These are phyloP conservation scores for Gossypium sturtianum DNA, from an alignment of 345 rosid genomes.

Conservation along the genomic window DNA sequence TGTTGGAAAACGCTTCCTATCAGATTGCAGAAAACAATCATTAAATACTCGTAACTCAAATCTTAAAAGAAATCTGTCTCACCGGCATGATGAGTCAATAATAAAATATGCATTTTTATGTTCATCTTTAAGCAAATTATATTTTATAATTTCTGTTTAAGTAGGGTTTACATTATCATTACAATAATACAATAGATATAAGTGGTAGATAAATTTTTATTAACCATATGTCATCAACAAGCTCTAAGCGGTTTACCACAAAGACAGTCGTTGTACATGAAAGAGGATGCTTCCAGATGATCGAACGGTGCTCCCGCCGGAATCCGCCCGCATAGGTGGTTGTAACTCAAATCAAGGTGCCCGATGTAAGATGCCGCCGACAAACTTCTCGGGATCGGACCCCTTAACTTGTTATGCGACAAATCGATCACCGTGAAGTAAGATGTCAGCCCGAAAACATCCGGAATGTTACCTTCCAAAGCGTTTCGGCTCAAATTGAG, in stretches of 20 bases:
- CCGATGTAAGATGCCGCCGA: conserved; percentile 63
- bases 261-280: conserved; percentile 61
- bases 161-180: neutral
- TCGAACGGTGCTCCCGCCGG: conserved; percentile 72
- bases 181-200: neutral
- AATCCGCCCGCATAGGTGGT: conserved; percentile 74
- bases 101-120: too few relatives aligned
- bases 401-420: conserved; percentile 53
- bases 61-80: too few relatives aligned
- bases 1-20: too few relatives aligned
- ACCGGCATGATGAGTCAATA: too few relatives aligned
- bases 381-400: conserved; percentile 55
- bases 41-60: too few relatives aligned
- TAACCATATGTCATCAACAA: conserved; percentile 23
- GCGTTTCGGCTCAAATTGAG: conserved; percentile 62
- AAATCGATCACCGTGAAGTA: conserved; percentile 71
- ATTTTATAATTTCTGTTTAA: neutral
- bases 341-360: conserved; percentile 82
- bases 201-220: neutral
- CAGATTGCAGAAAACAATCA: too few relatives aligned
- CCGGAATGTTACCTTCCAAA: conserved; percentile 52
- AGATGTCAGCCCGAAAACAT: conserved; percentile 64
- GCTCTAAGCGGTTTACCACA: conserved; percentile 77
- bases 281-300: conserved; percentile 79
- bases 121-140: neutral